A percentile compares a stretch with the other conserved stretches of the same genome.
These are phyloP conservation scores for Gamsiella multidivaricata DNA, from an alignment of 192 early-diverging fungal genomes.

Conservation along the genomic window DNA sequence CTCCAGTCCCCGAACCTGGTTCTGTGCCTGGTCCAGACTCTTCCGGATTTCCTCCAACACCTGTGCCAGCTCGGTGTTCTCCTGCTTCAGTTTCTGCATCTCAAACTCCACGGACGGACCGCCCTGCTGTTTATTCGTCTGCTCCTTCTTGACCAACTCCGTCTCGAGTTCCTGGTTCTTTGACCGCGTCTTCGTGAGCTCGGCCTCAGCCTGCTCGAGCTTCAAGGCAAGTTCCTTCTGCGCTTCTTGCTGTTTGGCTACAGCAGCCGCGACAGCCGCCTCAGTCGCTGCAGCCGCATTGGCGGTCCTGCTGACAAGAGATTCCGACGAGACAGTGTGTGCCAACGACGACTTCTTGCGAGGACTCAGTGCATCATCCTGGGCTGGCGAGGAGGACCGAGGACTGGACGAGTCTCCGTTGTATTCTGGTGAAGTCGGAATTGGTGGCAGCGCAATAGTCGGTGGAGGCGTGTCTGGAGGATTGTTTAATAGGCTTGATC, in stretches of 20 bases:
- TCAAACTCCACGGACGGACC: background rate
- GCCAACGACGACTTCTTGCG: constrained; percentile 31
- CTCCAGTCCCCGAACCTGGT: constrained; percentile 32
- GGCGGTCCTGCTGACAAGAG: constrained; percentile 14
- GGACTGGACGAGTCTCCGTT: background rate
- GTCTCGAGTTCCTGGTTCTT: constrained; percentile 29
- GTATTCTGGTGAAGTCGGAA: constrained; percentile 20
- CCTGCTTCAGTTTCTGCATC: constrained; percentile 25
- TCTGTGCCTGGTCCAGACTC: constrained; percentile 36
- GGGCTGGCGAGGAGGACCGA: constrained; percentile 6
- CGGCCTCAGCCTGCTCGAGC: constrained; percentile 22
- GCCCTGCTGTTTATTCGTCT: background rate
- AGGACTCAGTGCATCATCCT: background rate
- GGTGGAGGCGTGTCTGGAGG: constrained; percentile 47
- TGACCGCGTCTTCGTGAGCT: constrained; percentile 10
- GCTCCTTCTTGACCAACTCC: constrained; percentile 4
- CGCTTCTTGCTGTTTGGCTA: constrained; percentile 30
- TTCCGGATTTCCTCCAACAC: constrained; percentile 38
- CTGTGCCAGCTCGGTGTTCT: constrained; percentile 27
- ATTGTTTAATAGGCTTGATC: constrained; percentile 42
- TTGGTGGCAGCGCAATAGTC: constrained; percentile 42
- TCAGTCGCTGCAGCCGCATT: constrained; percentile 39
- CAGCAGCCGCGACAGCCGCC: constrained; percentile 40
- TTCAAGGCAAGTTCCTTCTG: constrained; percentile 24
- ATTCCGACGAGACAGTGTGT: constrained; percentile 15